A percentile compares a stretch with the other conserved stretches of the same genome.
Conservation (phyloP, 140 eudicot species). For the Bidens hawaiensis region DNA sequence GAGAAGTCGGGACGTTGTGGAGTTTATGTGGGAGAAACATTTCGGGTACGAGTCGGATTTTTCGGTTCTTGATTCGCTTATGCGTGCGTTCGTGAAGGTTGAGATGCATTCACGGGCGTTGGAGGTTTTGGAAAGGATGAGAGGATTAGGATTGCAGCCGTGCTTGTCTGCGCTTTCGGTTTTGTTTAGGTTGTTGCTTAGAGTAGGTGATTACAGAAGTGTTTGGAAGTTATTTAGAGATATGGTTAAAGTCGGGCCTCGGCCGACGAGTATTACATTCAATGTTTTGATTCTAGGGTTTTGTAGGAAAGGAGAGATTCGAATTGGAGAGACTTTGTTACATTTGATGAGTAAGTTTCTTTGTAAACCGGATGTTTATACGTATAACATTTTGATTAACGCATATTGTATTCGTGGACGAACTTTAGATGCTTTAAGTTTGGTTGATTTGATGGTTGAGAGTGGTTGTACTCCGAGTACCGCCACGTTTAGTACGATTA, state of each 20-base stretch:
- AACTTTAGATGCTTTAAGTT: conserved; percentile 49
- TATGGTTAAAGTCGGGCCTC: conserved; percentile 65
- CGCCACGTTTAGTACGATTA: conserved; percentile 58
- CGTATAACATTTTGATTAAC: conserved; percentile 77
- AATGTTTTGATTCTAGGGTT: conserved; percentile 76
- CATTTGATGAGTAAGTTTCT: conserved; percentile 63
- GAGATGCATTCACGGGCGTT: conserved; percentile 49
- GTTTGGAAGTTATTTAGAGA: conserved; percentile 86
- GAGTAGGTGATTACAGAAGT: conserved; percentile 77
- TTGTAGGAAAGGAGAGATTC: conserved; percentile 56
- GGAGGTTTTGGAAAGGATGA: conserved; percentile 51
- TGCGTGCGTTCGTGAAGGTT: conserved; percentile 62
- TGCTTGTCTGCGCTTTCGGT: conserved; percentile 50
- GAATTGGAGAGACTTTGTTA: conserved; percentile 54
- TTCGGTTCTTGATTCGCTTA: conserved; percentile 72
- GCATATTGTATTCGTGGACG: conserved; percentile 66
- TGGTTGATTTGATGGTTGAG: conserved; percentile 64
- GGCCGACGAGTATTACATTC: conserved; percentile 47
- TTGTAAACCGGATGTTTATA: conserved; percentile 62
- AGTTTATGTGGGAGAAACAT: conserved; percentile 60
- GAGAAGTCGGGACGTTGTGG: conserved; percentile 52
- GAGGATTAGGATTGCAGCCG: conserved; percentile 58
- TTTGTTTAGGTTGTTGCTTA: conserved; percentile 53
- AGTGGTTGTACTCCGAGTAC: conserved; percentile 61
- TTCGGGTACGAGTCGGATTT: conserved; percentile 55